phyloP scores from a whole-genome alignment of 768 basidiomycete genomes.

The Lactarius hengduanensis region DNA sequence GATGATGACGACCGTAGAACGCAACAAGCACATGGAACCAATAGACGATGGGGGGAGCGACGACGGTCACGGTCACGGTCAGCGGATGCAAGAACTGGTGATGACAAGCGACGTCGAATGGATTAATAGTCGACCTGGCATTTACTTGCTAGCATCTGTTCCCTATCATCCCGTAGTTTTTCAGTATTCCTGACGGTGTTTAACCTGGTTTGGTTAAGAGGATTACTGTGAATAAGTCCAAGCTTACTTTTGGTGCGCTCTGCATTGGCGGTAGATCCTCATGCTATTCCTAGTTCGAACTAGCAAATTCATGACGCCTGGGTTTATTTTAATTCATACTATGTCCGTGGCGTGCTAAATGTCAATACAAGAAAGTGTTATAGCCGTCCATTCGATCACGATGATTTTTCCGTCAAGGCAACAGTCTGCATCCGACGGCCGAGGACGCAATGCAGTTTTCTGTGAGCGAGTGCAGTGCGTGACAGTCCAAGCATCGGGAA shows the following conservation, averaged over 20 bases:
- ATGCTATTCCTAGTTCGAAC: not conserved
- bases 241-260: not conserved
- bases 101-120: conserved; percentile 37
- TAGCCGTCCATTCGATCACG: not conserved
- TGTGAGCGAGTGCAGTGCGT: not conserved
- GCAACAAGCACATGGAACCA: conserved; percentile 13
- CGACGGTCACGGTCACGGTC: conserved; percentile 36
- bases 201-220: not conserved
- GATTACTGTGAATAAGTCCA: not conserved
- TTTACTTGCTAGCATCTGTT: not conserved
- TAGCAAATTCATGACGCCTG: not conserved
- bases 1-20: conserved; percentile 27
- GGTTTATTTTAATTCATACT: no score
- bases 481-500: not conserved
- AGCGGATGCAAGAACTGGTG: conserved; percentile 27
- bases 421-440: not conserved
- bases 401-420: no score
- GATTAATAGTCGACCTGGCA: not conserved
- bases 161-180: not conserved
- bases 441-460: not conserved
- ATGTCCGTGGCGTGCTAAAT: no score
- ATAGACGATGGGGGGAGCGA: conserved; percentile 29
- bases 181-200: not conserved
- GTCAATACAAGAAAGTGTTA: not conserved
- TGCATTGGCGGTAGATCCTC: not conserved